phyloP scores from a whole-genome alignment of 257 asterid genomes.

The Schizonepeta tenuifolia region DNA sequence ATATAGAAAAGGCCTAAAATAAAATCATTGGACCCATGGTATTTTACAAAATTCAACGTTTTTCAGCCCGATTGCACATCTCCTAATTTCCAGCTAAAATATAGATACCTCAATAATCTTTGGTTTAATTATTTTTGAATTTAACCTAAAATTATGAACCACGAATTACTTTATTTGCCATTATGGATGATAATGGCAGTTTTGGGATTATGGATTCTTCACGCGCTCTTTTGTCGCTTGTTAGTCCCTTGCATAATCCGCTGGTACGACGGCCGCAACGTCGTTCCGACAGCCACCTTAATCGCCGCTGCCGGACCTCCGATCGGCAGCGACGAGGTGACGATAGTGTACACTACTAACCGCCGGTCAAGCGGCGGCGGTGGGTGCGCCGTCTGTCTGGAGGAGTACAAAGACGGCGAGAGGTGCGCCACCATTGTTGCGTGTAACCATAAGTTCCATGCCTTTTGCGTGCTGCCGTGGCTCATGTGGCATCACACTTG shows the following conservation, averaged over 20 bases:
- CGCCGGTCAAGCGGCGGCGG: neutral
- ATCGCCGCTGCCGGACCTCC: neutral
- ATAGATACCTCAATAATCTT: neutral
- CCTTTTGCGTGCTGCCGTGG: neutral
- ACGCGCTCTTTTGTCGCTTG: neutral
- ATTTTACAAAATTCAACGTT: no score
- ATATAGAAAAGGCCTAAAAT: no score
- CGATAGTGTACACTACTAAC: neutral
- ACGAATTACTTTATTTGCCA: neutral
- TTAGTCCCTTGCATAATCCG: neutral
- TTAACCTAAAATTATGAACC: neutral
- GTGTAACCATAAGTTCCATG: neutral
- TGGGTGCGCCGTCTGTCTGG: neutral
- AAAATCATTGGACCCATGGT: no score
- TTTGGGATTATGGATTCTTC: neutral
- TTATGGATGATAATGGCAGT: neutral
- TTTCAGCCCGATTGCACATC: neutral
- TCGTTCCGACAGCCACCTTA: neutral
- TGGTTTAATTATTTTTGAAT: neutral
- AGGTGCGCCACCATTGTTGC: neutral
- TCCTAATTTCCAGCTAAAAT: neutral
- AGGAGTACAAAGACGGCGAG: neutral
- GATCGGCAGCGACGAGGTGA: neutral
- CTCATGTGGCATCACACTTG: neutral
- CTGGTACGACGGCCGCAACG: neutral